Conservation (phyloP, 768 basidiomycete genomes). For the Pisolithus tinctorius region DNA sequence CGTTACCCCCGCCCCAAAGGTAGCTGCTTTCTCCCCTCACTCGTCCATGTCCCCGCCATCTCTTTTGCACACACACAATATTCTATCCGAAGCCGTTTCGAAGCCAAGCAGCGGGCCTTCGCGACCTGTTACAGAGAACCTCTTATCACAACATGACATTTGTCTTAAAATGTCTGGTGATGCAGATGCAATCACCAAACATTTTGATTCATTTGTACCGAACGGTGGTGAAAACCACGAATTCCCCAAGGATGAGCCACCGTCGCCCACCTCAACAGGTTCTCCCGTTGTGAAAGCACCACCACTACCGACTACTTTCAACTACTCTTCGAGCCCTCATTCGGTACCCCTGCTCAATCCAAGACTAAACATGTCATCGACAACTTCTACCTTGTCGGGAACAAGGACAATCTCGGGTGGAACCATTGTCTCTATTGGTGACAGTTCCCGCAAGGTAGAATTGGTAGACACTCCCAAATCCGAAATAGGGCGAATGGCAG, state of each 20-base stretch:
- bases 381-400: slow-evolving; percentile 10
- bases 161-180: slow-evolving; percentile 1
- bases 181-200: neutral
- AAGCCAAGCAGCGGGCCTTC: slow-evolving; percentile 1
- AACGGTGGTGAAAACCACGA: neutral
- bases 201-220: neutral
- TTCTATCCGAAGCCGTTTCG: slow-evolving; percentile 4
- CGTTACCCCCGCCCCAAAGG: slow-evolving; percentile 9
- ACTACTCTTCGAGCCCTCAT: neutral
- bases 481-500: neutral
- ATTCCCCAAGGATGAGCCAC: slow-evolving; percentile 9
- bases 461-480: neutral
- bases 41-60: slow-evolving; percentile 12
- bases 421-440: neutral
- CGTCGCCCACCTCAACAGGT: slow-evolving; percentile 18
- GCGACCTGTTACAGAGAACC: slow-evolving; percentile 1
- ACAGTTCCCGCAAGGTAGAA: neutral
- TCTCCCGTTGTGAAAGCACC: slow-evolving; percentile 8
- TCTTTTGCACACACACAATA: slow-evolving; percentile 11
- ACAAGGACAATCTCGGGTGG: slow-evolving; percentile 1
- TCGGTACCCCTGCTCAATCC: neutral
- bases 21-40: slow-evolving; percentile 13
- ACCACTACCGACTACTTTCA: neutral
- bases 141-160: neutral
- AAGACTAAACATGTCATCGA: slow-evolving; percentile 1